A percentile compares a stretch with the other conserved stretches of the same genome.
phyloP scores from a whole-genome alignment of 305 asterid genomes.

The Solanum aculeatissimum region DNA sequence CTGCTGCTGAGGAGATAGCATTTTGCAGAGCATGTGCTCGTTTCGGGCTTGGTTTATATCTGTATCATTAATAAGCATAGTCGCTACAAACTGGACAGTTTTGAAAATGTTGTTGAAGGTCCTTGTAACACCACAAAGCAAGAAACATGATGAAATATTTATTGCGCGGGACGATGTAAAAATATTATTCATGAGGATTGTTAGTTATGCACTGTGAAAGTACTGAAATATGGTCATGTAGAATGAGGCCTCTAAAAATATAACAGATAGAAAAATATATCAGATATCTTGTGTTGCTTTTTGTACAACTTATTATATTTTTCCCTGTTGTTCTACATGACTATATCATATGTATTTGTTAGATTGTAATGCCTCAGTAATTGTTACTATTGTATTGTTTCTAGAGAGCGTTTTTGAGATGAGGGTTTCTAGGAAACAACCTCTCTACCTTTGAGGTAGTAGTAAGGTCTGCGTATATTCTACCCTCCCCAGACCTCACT shows the following conservation, averaged over 20 bases:
- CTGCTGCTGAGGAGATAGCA: slow-evolving; percentile 89
- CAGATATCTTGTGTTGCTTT: background rate
- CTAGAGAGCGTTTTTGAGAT: background rate
- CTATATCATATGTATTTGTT: background rate
- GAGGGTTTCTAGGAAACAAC: too few species aligned
- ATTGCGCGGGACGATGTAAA: background rate
- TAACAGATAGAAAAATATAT: background rate
- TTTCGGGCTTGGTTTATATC: slow-evolving; percentile 90
- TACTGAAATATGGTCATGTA: background rate
- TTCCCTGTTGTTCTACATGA: background rate
- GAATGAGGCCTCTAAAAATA: background rate
- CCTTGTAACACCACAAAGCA: background rate
- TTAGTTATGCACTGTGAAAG: background rate
- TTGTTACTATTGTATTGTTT: background rate
- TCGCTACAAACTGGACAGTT: background rate
- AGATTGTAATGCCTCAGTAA: background rate
- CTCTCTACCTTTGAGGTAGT: too few species aligned
- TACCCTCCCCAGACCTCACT: too few species aligned
- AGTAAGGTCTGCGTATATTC: too few species aligned
- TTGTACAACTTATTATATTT: background rate
- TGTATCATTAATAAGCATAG: slow-evolving; percentile 67
- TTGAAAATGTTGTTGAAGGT: background rate
- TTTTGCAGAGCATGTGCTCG: slow-evolving; percentile 94
- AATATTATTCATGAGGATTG: background rate
- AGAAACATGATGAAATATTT: background rate